Conservation (phyloP, 805 yeast genomes). For the Lipomyces spencermartinsiae region DNA sequence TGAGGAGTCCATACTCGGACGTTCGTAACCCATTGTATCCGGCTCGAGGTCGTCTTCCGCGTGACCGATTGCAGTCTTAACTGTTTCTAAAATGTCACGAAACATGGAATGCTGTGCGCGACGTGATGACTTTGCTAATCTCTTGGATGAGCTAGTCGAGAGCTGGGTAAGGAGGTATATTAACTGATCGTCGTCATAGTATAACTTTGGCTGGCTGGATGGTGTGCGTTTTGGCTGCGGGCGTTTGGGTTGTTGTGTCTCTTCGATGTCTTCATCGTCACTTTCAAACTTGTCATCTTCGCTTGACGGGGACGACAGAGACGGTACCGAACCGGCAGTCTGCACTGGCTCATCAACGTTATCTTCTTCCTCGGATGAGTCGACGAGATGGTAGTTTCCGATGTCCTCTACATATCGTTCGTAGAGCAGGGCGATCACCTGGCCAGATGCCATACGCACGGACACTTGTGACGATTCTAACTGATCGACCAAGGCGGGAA, state of each 20-base stretch:
- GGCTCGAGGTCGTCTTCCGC: slow-evolving; percentile 17
- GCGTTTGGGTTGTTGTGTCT: slow-evolving; percentile 5
- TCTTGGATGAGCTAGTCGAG: slow-evolving; percentile 38
- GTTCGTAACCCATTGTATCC: slow-evolving; percentile 20
- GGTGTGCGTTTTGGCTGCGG: slow-evolving; percentile 19
- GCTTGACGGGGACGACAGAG: background rate
- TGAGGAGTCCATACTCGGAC: slow-evolving; percentile 24
- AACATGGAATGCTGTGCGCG: slow-evolving; percentile 38
- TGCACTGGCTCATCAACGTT: background rate
- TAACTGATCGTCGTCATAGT: slow-evolving; percentile 34
- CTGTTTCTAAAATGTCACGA: slow-evolving; percentile 40
- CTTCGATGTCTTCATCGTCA: slow-evolving; percentile 11
- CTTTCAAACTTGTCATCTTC: slow-evolving; percentile 15
- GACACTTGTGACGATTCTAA: slow-evolving; percentile 35
- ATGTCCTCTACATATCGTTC: slow-evolving; percentile 34
- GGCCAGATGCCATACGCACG: slow-evolving; percentile 39
- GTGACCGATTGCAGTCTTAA: slow-evolving; percentile 25
- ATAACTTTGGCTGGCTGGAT: slow-evolving; percentile 25
- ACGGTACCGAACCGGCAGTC: slow-evolving; percentile 14
- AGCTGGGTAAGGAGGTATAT: slow-evolving; percentile 32
- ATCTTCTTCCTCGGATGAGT: slow-evolving; percentile 23
- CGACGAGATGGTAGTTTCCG: slow-evolving; percentile 26
- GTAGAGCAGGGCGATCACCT: slow-evolving; percentile 39
- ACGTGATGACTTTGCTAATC: slow-evolving; percentile 39
- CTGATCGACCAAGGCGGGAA: slow-evolving; percentile 38